Evolutionary conservation across 345 rosid genomes (phyloP), one percentile per base, ranked within the genome.

Genomic region (Arabidopsis suecica): DNA sequence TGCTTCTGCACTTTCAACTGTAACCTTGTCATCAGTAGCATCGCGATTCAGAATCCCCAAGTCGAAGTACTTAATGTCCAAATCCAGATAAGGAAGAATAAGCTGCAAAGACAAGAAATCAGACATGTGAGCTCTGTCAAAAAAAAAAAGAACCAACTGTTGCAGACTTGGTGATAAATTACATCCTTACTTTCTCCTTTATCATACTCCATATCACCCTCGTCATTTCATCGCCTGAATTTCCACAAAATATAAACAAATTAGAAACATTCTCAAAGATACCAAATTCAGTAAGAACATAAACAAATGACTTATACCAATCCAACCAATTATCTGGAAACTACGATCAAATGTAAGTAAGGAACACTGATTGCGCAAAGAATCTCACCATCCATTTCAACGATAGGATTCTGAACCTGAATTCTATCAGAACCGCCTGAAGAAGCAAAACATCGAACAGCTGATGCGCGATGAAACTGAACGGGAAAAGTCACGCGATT

Each of bases 31-130:
- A 41, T 87, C 93, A 4, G 97, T 92, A 20, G 93, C 93, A 74
- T 95, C 97, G 0, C 97, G 97, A 75, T 92, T 95, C 72, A 89
- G 67, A 79, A 95, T 71, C 38, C 99, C 99, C 84, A 95, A 78
- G 79, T 95, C 97, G 50, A 84, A 95, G 78, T 95, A 95, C 81
- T 90, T 90, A 23, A 92, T 82, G 45, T 95, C 99, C 89, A 95
- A 78, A 74, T 88, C 96, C 56, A 95, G 51, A 73, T 85, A 81
- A 65, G 99, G 99, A 60, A 83, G 75, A 81, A 95, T 85, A 68
- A 95, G 97, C 97, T 92, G 85, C 83, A 84, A 79, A 59, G 38
- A 79, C 23, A 59, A 63, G 78, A 70, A 78, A 48, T 25, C 28
- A 41, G 12, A 6, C 47, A 38, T 56, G 78, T 69, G 16, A 56